Percentiles rank a stretch among this genome's conserved stretches.
These are phyloP conservation scores for Fusarium abutilonis DNA, from an alignment of 2,329 filamentous ascomycete genomes.

Conservation along the genomic window DNA sequence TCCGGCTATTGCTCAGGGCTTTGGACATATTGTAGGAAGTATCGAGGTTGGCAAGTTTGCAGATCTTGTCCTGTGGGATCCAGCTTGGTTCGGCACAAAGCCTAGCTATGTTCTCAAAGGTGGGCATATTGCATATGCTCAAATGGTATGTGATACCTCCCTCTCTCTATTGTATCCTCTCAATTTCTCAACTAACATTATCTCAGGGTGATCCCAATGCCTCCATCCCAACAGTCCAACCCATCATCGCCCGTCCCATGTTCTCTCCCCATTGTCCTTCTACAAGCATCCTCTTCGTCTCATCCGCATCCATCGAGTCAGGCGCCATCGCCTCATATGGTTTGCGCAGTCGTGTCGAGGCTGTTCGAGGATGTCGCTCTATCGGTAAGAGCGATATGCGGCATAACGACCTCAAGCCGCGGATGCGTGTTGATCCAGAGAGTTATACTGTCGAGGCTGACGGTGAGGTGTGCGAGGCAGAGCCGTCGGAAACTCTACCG, in stretches of 20 bases:
- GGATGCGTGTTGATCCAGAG: constrained; percentile 93
- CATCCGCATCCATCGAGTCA: constrained; percentile 72
- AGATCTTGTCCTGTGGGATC: constrained; percentile 88
- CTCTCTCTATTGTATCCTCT: background rate
- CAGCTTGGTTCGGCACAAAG: constrained; percentile 87
- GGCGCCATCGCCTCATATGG: constrained; percentile 77
- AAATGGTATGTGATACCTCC: constrained; percentile 72
- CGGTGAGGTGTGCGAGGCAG: constrained; percentile 76
- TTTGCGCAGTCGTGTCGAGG: constrained; percentile 80
- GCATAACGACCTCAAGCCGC: constrained; percentile 83
- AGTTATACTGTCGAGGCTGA: constrained; percentile 89
- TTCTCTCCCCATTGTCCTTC: constrained; percentile 78
- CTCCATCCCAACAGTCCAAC: constrained; percentile 88
- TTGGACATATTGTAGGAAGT: constrained; percentile 86
- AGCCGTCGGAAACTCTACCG: constrained; percentile 75
- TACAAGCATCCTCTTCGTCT: constrained; percentile 86
- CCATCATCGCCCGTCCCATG: constrained; percentile 85
- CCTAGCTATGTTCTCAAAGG: constrained; percentile 85
- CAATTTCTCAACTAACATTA: constrained; percentile 4
- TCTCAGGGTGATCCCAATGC: constrained; percentile 79
- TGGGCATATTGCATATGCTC: constrained; percentile 81
- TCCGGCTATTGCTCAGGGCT: constrained; percentile 89
- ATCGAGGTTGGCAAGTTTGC: constrained; percentile 90
- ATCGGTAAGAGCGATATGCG: constrained; percentile 91
- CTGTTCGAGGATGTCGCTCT: constrained; percentile 78